Evolutionary conservation across 495 filamentous ascomycete genomes (phyloP), one percentile per base, ranked within the genome.

Genomic region (Penicillium salamii): DNA sequence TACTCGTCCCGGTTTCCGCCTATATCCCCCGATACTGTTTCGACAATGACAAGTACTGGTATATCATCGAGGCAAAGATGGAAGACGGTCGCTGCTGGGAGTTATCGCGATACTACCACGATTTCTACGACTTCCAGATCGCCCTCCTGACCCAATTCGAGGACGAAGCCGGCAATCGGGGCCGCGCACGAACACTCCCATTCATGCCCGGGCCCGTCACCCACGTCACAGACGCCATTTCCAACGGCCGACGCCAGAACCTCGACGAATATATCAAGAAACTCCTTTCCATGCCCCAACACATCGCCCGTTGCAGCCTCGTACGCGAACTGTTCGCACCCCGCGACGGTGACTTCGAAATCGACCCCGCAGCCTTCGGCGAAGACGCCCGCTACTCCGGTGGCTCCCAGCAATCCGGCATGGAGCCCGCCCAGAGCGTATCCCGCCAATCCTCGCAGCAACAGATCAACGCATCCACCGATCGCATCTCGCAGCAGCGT

Each of bases 101-200:
- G 62, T 71, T 98, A 35, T 90, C 88, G 41, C 82, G 93, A 40
- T 93, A 91, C 60, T 98, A 98, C 61, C 89, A 96, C 62, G 95
- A 98, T 65, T 98, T 98, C 64, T 98, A 97, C 68, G 93, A 97
- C 62, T 95, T 97, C 69, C 93, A 98, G 66, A 97, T 97, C 63
- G 85, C 88, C 14, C 85, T 98, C 5, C 77, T 98, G 36, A 91
- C 89, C 33, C 89, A 95, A 56, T 97, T 96, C 62, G 92, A 93
- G 29, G 83, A 88, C 13, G 95, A 97, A 62, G 91, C 93, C 21
- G 92, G 93, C 18, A 87, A 88, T 44, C 83, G 82, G 40, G 80
- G 81, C 33, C 83, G 85, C 54, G 82, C 86, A 44, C 84, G 93
- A 24, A 88, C 87, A 13, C 67, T 98, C 6, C 93, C 93, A n/a